Evolutionary conservation across 371 early-diverging fungal species (phyloP).

Genomic region (Massospora cicadina): DNA sequence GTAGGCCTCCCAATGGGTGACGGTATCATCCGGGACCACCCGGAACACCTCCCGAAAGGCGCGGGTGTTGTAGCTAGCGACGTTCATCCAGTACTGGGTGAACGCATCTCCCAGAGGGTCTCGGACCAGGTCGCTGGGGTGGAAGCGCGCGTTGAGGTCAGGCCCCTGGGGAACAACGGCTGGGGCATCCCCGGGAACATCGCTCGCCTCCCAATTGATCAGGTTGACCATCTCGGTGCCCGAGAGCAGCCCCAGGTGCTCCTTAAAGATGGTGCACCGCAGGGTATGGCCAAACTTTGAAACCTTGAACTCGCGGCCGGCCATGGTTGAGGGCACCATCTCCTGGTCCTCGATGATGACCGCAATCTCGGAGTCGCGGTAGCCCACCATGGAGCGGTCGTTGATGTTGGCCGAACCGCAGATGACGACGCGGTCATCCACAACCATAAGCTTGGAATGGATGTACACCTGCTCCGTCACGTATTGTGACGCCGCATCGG

Average conservation of each 20-base stretch:
- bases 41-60: conserved; percentile 65
- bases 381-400: conserved; percentile 70
- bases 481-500: conserved; percentile 20
- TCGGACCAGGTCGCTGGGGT: conserved; percentile 21
- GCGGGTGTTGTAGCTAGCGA: conserved; percentile 1
- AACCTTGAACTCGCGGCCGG: too few species aligned
- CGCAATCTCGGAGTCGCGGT: conserved; percentile 81
- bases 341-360: too few species aligned
- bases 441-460: conserved; percentile 72
- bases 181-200: too few species aligned
- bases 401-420: conserved; percentile 72
- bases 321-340: conserved; percentile 18
- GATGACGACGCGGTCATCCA: conserved; percentile 53
- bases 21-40: conserved; percentile 65
- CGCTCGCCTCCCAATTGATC: too few species aligned
- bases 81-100: conserved; percentile 13
- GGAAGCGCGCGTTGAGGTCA: conserved; percentile 9
- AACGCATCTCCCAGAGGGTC: conserved; percentile 57
- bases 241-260: conserved; percentile 57
- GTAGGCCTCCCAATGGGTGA: conserved; percentile 37
- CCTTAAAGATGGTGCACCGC: conserved; percentile 61
- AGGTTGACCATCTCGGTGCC: conserved; percentile 1
- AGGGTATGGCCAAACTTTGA: conserved; percentile 49
- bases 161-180: conserved; percentile 20
- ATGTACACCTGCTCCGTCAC: conserved; percentile 70